A percentile compares a stretch with the other conserved stretches of the same genome.
phyloP scores from a whole-genome alignment of 495 filamentous ascomycete genomes.

The Talaromyces proteolyticus region DNA sequence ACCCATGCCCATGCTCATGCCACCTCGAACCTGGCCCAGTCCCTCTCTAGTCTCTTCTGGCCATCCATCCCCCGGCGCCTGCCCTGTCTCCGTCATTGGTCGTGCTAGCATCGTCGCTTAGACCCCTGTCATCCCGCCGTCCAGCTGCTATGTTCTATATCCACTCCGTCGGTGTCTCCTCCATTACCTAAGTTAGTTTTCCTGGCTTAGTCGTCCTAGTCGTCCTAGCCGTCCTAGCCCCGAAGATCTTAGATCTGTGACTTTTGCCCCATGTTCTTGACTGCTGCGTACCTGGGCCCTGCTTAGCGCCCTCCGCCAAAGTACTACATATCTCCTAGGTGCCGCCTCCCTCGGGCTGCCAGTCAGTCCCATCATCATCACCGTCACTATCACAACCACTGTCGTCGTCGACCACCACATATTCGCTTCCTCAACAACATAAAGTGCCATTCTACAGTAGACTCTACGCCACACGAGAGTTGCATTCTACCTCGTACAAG shows the following conservation, averaged over 20 bases:
- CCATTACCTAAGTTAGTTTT: too few species aligned
- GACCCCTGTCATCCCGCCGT: not conserved
- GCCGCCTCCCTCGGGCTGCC: not conserved
- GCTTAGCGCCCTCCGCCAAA: not conserved
- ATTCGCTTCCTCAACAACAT: too few species aligned
- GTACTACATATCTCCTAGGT: not conserved
- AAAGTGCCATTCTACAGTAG: too few species aligned
- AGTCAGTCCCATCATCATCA: too few species aligned
- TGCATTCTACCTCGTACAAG: too few species aligned
- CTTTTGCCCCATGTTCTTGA: not conserved
- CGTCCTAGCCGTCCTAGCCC: not conserved
- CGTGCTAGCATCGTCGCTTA: not conserved
- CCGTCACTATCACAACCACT: too few species aligned
- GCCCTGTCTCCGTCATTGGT: not conserved
- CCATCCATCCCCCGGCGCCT: too few species aligned
- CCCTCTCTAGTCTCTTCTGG: too few species aligned
- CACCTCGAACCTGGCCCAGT: too few species aligned
- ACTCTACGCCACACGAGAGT: too few species aligned
- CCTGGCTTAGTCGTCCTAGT: not conserved
- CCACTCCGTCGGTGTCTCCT: not conserved
- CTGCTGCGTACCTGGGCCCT: slow-evolving; percentile 2
- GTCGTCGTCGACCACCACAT: too few species aligned
- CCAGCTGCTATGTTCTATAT: not conserved
- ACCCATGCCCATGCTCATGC: not conserved
- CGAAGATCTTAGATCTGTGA: slow-evolving; percentile 8